These are phyloP conservation scores for Oryza meyeriana DNA, from an alignment of 176 grass and related monocot species.

Conservation along the genomic window DNA sequence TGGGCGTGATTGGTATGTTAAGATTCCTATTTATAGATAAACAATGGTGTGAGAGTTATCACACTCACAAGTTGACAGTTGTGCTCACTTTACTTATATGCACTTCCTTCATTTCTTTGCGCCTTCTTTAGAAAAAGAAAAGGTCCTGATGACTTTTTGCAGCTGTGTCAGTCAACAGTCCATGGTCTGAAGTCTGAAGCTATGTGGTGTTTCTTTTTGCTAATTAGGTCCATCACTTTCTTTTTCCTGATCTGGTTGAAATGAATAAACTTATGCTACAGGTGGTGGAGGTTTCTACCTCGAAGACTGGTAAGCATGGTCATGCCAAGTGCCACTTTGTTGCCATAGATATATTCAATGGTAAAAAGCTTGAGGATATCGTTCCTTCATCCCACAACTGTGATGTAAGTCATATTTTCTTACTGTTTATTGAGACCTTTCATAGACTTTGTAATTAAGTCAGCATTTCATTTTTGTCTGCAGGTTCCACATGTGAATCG, in stretches of 20 bases:
- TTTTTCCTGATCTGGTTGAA: background rate
- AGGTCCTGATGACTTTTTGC: background rate
- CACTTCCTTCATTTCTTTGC: background rate
- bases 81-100: background rate
- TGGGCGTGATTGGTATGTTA: background rate
- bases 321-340: constrained; percentile 97
- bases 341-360: constrained; percentile 91
- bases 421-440: constrained; percentile 20
- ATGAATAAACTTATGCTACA: constrained; percentile 28
- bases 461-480: background rate
- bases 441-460: background rate
- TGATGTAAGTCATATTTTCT: constrained; percentile 60
- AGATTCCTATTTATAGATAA: background rate
- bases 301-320: constrained; percentile 96
- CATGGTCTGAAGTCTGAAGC: background rate
- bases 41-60: background rate
- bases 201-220: background rate
- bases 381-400: constrained; percentile 96
- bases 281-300: constrained; percentile 98
- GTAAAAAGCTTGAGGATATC: constrained; percentile 95
- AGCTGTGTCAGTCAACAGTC: background rate
- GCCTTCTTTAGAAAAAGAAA: background rate
- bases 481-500: constrained; percentile 91
- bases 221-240: background rate
- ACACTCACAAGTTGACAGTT: background rate